These are phyloP conservation scores for Noccaea caerulescens DNA, from an alignment of 345 rosid genomes.

Conservation along the genomic window DNA sequence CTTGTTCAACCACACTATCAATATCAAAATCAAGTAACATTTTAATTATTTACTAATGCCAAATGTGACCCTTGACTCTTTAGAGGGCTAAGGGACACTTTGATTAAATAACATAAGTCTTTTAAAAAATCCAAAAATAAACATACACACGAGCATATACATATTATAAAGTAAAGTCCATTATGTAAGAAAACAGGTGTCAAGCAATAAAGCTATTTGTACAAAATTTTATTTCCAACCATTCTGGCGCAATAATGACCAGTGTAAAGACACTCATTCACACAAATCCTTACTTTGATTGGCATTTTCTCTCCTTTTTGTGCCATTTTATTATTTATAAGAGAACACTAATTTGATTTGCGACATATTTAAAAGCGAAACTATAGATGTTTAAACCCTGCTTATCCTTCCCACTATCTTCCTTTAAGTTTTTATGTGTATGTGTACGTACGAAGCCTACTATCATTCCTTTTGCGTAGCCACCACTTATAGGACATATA, in stretches of 20 bases:
- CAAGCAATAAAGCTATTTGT: constrained; percentile 50
- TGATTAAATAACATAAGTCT: not conserved
- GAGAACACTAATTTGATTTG: constrained; percentile 33
- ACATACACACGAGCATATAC: constrained; percentile 37
- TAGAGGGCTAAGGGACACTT: constrained; percentile 31
- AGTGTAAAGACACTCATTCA: constrained; percentile 51
- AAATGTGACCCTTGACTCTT: constrained; percentile 39
- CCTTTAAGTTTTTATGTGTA: constrained; percentile 20
- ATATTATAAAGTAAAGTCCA: constrained; percentile 26
- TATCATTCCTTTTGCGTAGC: constrained; percentile 26
- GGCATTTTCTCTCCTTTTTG: constrained; percentile 43
- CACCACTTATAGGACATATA: constrained; percentile 8
- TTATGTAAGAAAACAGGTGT: constrained; percentile 52
- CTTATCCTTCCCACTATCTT: constrained; percentile 47
- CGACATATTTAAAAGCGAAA: not conserved
- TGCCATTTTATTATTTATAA: constrained; percentile 26
- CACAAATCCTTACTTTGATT: constrained; percentile 57
- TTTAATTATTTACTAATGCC: not conserved
- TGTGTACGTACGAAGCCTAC: constrained; percentile 45
- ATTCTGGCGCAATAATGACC: constrained; percentile 41
- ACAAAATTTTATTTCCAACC: constrained; percentile 45
- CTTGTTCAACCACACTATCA: constrained; percentile 30
- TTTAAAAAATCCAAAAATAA: not conserved
- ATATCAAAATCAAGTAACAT: not conserved
- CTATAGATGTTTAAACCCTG: constrained; percentile 14